phyloP scores from a whole-genome alignment of 2,329 filamentous ascomycete genomes.

The Xylaria sp. region DNA sequence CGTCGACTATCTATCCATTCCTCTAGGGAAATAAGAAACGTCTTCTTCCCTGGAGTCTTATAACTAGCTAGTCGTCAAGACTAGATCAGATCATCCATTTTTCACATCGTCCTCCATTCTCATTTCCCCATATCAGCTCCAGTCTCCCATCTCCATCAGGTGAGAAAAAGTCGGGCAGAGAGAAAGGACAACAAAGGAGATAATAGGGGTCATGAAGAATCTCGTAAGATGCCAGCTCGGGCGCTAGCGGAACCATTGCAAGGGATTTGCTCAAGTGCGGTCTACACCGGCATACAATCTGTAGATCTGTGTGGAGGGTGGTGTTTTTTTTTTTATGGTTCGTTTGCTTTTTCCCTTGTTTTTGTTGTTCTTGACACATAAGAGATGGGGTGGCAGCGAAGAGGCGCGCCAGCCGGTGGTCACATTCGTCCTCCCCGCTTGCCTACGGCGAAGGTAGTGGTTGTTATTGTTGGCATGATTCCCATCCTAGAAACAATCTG shows the following conservation, averaged over 20 bases:
- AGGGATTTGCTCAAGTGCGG: slow-evolving; percentile 19
- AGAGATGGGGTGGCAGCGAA: slow-evolving; percentile 49
- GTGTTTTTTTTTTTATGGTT: slow-evolving; percentile 28
- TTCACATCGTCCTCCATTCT: slow-evolving; percentile 30
- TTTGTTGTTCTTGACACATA: slow-evolving; percentile 46
- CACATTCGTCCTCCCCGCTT: slow-evolving; percentile 45
- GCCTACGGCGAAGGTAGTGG: slow-evolving; percentile 32
- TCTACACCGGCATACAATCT: slow-evolving; percentile 34
- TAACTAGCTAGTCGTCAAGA: slow-evolving; percentile 38
- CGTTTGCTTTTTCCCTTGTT: slow-evolving; percentile 31
- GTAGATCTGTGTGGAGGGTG: slow-evolving; percentile 11
- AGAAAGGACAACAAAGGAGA: slow-evolving; percentile 16
- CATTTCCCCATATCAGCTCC: slow-evolving; percentile 19
- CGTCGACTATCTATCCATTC: slow-evolving; percentile 26
- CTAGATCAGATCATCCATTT: slow-evolving; percentile 37
- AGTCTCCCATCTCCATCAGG: slow-evolving; percentile 1
- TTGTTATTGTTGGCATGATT: slow-evolving; percentile 28
- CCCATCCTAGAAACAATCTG: slow-evolving; percentile 42
- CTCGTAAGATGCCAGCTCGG: slow-evolving; percentile 34
- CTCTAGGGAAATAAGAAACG: slow-evolving; percentile 20
- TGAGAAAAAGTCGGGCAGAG: slow-evolving; percentile 19
- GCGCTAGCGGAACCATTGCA: slow-evolving; percentile 42
- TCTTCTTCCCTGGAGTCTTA: slow-evolving; percentile 34
- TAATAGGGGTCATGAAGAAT: slow-evolving; percentile 24
- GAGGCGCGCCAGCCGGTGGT: slow-evolving; percentile 51